Percentiles rank a stretch among this genome's conserved stretches.
Conservation (phyloP, 179 eudicot species). For the Beta lomatogona region DNA sequence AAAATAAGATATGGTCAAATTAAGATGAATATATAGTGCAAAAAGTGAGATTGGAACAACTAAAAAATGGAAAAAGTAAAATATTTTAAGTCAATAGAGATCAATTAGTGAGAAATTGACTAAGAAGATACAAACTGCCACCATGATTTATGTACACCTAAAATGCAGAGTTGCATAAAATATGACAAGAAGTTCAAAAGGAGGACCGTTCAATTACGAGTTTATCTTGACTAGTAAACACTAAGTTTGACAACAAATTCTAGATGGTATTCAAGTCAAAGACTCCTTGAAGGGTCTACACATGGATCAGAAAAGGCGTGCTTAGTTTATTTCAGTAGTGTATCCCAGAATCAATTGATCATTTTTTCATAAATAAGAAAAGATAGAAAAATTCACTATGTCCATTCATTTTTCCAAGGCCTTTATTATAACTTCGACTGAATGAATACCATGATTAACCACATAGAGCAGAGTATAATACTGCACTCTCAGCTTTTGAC, state of each 20-base stretch:
- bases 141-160: background rate
- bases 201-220: background rate
- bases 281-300: background rate
- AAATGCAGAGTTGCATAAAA: background rate
- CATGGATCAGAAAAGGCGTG: background rate
- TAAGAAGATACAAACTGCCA: background rate
- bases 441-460: background rate
- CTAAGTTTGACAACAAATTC: background rate
- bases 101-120: background rate
- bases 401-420: too few species aligned
- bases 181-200: background rate
- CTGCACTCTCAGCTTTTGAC: background rate
- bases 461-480: background rate
- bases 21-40: background rate
- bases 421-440: background rate
- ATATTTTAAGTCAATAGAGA: background rate
- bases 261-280: background rate
- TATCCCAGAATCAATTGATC: background rate
- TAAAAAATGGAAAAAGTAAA: too few species aligned
- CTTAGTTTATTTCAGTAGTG: background rate
- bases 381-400: background rate
- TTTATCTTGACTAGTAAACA: background rate
- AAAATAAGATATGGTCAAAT: too few species aligned
- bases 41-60: background rate
- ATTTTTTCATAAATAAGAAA: background rate